Evolutionary conservation across 2,329 filamentous ascomycete genomes (phyloP).

Genomic region (Sporothrix dimorphospora): DNA sequence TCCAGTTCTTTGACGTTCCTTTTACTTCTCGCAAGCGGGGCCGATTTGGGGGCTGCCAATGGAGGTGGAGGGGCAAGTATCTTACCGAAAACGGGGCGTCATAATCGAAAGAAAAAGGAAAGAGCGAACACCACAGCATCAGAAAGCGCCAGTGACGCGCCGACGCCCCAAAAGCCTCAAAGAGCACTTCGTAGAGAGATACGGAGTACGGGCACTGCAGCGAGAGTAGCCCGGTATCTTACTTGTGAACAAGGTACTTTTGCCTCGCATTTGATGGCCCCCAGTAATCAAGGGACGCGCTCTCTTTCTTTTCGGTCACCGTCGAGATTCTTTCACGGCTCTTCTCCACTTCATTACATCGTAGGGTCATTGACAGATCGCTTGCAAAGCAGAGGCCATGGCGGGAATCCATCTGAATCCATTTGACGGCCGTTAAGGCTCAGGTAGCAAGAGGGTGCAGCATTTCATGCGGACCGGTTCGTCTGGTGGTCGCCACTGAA

Average conservation of each 20-base stretch:
- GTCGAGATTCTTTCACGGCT: background rate
- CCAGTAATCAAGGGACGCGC: background rate
- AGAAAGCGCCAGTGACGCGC: background rate
- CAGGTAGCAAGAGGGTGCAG: background rate
- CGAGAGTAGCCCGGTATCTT: no score
- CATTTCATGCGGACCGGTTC: background rate
- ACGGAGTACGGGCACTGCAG: no score
- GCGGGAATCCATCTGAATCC: background rate
- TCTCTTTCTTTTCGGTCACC: background rate
- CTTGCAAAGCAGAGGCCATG: background rate
- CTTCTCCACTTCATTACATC: background rate
- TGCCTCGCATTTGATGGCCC: background rate
- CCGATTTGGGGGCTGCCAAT: slow-evolving; percentile 8
- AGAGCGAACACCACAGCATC: background rate
- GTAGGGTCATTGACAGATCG: background rate
- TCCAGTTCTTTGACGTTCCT: slow-evolving; percentile 20
- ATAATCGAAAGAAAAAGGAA: background rate
- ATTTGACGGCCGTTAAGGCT: no score
- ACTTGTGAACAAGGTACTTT: background rate
- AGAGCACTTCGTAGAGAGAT: no score
- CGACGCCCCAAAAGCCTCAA: background rate
- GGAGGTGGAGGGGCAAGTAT: slow-evolving; percentile 4
- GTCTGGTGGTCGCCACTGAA: background rate
- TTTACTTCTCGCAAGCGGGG: slow-evolving; percentile 19
- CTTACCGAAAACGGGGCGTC: background rate